Evolutionary conservation across 345 rosid species (phyloP), one percentile per base, ranked within the genome.

Genomic region (Angophora floribunda): DNA sequence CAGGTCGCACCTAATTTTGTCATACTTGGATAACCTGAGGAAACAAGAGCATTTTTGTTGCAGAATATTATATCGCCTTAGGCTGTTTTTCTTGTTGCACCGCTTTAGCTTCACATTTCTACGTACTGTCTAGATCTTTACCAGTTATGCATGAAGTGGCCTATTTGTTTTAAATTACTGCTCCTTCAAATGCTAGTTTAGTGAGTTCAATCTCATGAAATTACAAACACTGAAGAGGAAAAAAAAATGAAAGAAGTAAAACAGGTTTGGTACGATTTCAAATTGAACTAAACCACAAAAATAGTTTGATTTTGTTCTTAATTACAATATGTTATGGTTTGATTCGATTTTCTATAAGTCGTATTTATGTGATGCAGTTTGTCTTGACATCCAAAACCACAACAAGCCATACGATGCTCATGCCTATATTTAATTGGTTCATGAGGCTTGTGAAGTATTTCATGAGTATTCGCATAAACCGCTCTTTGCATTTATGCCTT

Each of bases 371-470:
- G 1, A 24, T 59, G 65, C 9, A n/a, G 6, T 59, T 59, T 0
- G n/a, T n/a, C 65, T 24, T 59, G 61, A 55, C 61, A 55, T 55
- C 61, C 61, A 55, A 55, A 59, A 59, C n/a, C 7, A 0, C 65
- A 24, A 59, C 30, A 59, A 59, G 24, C 6, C 0, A 0, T 59
- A 59, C n/a, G 0, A 0, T 26, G 65, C n/a, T 24, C 26, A 2
- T 59, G 0, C 0, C 0, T 59, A 59, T 59, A 4, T 13, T 24
- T 59, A 59, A 59, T 26, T 59, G 0, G 26, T 10, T 59, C 30
- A 24, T 4, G 13, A 2, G 7, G 0, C 0, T 59, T 59, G n/a
- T 13, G 24, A 59, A 59, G 1, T 59, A 12, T 59, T 59, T 59
- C 30, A 26, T 59, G 65, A 0, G 65, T 1, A 24, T 55, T 55